These are phyloP conservation scores for Aegilops bicornis DNA, from an alignment of 176 grass and related monocot species.

Conservation along the genomic window DNA sequence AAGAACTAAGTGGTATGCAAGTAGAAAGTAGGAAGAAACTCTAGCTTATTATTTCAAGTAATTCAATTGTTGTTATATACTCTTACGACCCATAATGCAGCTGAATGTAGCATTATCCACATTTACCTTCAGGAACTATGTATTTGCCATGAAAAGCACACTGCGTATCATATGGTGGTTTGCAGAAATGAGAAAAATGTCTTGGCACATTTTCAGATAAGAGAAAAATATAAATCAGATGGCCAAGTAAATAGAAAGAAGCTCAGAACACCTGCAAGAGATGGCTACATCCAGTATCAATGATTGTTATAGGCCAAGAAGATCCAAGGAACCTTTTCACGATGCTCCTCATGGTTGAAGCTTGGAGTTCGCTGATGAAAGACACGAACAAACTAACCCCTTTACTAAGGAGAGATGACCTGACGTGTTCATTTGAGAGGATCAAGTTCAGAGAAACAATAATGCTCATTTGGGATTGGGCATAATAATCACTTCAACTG, in stretches of 20 bases:
- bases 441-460: background rate
- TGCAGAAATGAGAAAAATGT: background rate
- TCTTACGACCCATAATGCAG: background rate
- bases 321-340: conserved; percentile 68
- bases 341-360: conserved; percentile 31
- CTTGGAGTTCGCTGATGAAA: conserved; percentile 58
- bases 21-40: background rate
- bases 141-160: conserved; percentile 80
- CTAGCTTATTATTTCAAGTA: background rate
- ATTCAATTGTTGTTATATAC: background rate
- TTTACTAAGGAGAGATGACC: conserved; percentile 70
- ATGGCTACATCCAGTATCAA: conserved; percentile 47
- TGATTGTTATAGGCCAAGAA: conserved; percentile 51
- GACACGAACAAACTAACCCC: conserved; percentile 59
- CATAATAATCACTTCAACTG: too few relatives aligned
- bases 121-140: conserved; percentile 79
- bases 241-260: background rate
- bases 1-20: conserved; percentile 14
- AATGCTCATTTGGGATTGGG: background rate
- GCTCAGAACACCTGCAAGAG: conserved; percentile 56
- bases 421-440: conserved; percentile 30
- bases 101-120: background rate
- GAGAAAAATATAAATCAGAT: background rate
- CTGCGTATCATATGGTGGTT: conserved; percentile 35
- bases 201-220: conserved; percentile 9